These are phyloP conservation scores for Psilocybe tampanensis DNA, from an alignment of 768 basidiomycete species.

Conservation along the genomic window DNA sequence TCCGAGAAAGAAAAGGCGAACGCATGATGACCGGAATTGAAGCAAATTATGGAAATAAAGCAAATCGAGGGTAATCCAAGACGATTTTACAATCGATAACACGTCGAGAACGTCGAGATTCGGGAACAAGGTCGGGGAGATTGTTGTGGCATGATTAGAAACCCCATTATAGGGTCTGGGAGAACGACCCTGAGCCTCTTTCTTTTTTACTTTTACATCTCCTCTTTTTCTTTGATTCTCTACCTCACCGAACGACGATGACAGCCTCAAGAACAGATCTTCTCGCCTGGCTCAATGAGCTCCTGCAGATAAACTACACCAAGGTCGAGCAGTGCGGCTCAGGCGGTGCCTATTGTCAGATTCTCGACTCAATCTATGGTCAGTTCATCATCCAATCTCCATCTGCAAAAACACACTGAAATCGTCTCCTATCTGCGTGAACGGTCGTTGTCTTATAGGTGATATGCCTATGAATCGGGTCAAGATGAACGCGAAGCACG, in stretches of 20 bases:
- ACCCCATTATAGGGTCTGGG: constrained; percentile 1
- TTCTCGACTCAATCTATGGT: constrained; percentile 95
- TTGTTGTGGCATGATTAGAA: background rate
- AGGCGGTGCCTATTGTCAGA: constrained; percentile 93
- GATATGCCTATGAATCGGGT: constrained; percentile 91
- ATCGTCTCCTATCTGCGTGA: constrained; percentile 8
- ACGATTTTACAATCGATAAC: background rate
- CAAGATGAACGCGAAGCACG: constrained; percentile 95
- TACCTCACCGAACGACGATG: constrained; percentile 33
- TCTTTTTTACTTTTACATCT: background rate
- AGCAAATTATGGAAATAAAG: background rate
- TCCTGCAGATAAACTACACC: constrained; percentile 87
- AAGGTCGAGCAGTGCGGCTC: constrained; percentile 92
- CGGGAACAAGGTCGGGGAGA: background rate
- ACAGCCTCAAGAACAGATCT: constrained; percentile 85
- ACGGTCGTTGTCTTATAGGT: constrained; percentile 47
- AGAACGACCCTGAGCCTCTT: background rate
- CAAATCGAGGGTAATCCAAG: background rate
- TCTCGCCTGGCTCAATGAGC: constrained; percentile 91
- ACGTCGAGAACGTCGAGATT: background rate
- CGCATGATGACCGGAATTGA: constrained; percentile 7
- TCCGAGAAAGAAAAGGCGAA: constrained; percentile 8
- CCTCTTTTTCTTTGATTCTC: constrained; percentile 1
- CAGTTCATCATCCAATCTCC: constrained; percentile 30
- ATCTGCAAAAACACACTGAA: constrained; percentile 8